Evolutionary conservation across 2,329 filamentous ascomycete species (phyloP).

Genomic region (Hymenoscyphus linearis): DNA sequence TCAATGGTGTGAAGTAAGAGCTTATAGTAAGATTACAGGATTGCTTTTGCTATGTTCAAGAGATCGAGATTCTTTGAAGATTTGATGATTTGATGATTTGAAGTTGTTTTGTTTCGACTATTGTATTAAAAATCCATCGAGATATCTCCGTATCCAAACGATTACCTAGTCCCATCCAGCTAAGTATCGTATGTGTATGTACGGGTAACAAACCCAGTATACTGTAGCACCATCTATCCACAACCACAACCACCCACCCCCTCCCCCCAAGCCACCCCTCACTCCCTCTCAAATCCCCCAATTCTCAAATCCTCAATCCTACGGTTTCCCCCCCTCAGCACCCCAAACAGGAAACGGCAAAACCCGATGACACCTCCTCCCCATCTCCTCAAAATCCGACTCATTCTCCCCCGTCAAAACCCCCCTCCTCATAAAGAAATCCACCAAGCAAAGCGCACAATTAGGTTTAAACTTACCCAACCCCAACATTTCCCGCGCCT

Average conservation of each 20-base stretch:
- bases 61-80: too few species aligned
- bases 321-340: neutral
- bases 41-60: too few species aligned
- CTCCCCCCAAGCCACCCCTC: too few species aligned
- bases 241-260: neutral
- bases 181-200: too few species aligned
- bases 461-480: constrained; percentile 87
- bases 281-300: neutral
- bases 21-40: too few species aligned
- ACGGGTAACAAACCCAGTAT: too few species aligned
- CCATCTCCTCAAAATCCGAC: constrained; percentile 70
- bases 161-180: too few species aligned
- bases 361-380: constrained; percentile 67
- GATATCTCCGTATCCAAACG: too few species aligned
- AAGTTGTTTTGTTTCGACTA: too few species aligned
- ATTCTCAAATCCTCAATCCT: neutral
- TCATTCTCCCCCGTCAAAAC: constrained; percentile 77
- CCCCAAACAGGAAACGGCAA: constrained; percentile 66
- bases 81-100: too few species aligned
- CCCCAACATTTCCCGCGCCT: constrained; percentile 65
- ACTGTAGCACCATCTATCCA: neutral
- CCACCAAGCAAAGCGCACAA: constrained; percentile 75
- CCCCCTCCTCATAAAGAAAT: constrained; percentile 85
- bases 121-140: too few species aligned
- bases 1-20: neutral